phyloP scores from a whole-genome alignment of 2,329 filamentous ascomycete species.

The Talaromyces sp. region DNA sequence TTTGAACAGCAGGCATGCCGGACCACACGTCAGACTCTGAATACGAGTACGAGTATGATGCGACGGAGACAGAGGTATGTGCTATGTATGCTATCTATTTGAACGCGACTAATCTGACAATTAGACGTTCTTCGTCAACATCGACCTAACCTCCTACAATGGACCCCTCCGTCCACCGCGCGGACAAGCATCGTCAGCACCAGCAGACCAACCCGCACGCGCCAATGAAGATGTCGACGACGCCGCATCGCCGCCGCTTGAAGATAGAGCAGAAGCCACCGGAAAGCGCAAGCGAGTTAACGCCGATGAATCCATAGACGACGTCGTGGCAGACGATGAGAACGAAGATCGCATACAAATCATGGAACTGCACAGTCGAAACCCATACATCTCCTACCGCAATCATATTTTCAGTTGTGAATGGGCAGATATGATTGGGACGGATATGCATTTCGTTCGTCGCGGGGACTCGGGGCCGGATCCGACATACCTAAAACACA shows the following conservation, averaged over 20 bases:
- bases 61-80: conserved; percentile 50
- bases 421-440: conserved; percentile 81
- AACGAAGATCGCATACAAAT: conserved; percentile 61
- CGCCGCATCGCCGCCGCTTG: conserved; percentile 25
- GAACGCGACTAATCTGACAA: neutral
- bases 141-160: conserved; percentile 53
- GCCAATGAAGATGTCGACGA: conserved; percentile 11
- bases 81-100: too few species aligned
- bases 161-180: conserved; percentile 36
- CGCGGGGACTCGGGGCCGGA: conserved; percentile 43
- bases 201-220: neutral
- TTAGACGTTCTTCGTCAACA: conserved; percentile 57
- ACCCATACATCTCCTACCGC: conserved; percentile 75
- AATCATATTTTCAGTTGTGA: conserved; percentile 72
- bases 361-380: conserved; percentile 71
- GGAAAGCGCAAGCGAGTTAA: conserved; percentile 5
- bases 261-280: conserved; percentile 24
- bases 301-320: neutral
- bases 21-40: conserved; percentile 30
- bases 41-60: conserved; percentile 60
- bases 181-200: conserved; percentile 24
- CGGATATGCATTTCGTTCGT: conserved; percentile 70
- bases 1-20: conserved; percentile 3
- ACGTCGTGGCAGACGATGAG: neutral
- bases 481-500: conserved; percentile 44